Percentiles rank a stretch among this genome's conserved stretches.
These are phyloP conservation scores for Ophiostoma populinum DNA, from an alignment of 2,329 filamentous ascomycete species.

Conservation along the genomic window DNA sequence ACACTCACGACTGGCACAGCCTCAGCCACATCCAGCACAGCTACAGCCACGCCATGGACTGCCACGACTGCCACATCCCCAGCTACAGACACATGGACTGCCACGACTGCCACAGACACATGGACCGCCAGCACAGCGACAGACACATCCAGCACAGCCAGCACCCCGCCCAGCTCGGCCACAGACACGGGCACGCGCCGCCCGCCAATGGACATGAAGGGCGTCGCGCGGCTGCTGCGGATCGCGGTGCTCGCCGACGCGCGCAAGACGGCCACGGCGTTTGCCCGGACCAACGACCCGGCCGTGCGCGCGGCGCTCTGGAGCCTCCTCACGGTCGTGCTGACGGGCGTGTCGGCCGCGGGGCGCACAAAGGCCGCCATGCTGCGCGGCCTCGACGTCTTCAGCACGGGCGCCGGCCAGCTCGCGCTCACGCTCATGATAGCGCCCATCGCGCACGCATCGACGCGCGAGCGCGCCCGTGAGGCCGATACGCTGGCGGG, in stretches of 20 bases:
- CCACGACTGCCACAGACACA: too few species aligned
- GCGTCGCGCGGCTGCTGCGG: slow-evolving; percentile 9
- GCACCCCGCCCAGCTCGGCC: too few species aligned
- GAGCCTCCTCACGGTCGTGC: slow-evolving; percentile 11
- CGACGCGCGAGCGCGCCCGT: slow-evolving; percentile 4
- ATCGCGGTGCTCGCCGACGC: slow-evolving; percentile 9
- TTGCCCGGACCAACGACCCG: slow-evolving; percentile 8
- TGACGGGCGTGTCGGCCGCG: slow-evolving; percentile 6
- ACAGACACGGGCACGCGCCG: neutral
- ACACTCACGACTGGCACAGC: too few species aligned
- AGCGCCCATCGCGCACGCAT: neutral
- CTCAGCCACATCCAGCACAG: too few species aligned
- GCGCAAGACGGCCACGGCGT: slow-evolving; percentile 6
- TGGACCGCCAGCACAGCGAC: too few species aligned
- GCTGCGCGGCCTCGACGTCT: slow-evolving; percentile 11
- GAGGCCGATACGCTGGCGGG: slow-evolving; percentile 9
- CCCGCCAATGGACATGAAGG: slow-evolving; percentile 6
- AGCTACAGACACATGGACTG: too few species aligned
- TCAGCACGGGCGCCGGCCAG: slow-evolving; percentile 10
- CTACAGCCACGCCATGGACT: too few species aligned
- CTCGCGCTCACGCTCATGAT: slow-evolving; percentile 10
- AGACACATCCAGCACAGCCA: slow-evolving; percentile 14
- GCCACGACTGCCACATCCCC: too few species aligned
- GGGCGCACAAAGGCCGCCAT: slow-evolving; percentile 8
- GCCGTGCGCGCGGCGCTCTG: slow-evolving; percentile 10